Evolutionary conservation across 2,329 filamentous ascomycete species (phyloP), one percentile per base, ranked within the genome.

Genomic region (Alternaria consortialis): DNA sequence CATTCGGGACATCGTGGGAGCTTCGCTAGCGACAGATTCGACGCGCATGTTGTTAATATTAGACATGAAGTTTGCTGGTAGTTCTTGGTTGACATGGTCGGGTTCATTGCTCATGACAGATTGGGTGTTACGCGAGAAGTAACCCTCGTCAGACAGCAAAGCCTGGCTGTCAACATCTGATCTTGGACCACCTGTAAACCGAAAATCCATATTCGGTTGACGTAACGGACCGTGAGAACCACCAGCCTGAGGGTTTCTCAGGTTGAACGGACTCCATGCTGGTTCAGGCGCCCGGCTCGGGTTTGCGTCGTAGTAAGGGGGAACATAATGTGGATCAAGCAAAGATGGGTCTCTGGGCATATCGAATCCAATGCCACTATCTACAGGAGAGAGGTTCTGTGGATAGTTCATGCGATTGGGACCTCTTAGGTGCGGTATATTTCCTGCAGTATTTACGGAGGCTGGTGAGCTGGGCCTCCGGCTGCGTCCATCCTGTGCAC

Each of bases 51-150:
- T 65, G 7, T 54, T 48, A 15, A 74, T 27, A 32, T 63, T 64
- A 5, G 55, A 43, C 7, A 69, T 55, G 8, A 74, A 43, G 8
- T 63, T 59, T 17, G 66, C 37, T 2, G 73, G 56, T 3, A 74
- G 15, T 3, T 73, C 65, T 44, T 74, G 73, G n/a, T 69, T 58
- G 7, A 47, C 7, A 9, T 56, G 63, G 4, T 64, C 64, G 7
- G 67, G 64, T 7, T 77, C 75, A 64, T 73, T 68, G 59, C 76
- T 75, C 3, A 73, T 58, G 20, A 77, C 63, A 17, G 77, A 79
- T 6, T 67, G 74, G 5, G 70, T 48, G 20, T 62, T 65, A 11
- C 70, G 65, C 20, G 76, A 75, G 7, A 68, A 56, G 43, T 78
- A 80, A 5, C 76, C 77, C 43, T 77, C 78, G 52, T 79, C 77